Base-by-base conservation (phyloP, 1,284 basidiomycete genomes). In the Thecaphora thlaspeos region DNA sequence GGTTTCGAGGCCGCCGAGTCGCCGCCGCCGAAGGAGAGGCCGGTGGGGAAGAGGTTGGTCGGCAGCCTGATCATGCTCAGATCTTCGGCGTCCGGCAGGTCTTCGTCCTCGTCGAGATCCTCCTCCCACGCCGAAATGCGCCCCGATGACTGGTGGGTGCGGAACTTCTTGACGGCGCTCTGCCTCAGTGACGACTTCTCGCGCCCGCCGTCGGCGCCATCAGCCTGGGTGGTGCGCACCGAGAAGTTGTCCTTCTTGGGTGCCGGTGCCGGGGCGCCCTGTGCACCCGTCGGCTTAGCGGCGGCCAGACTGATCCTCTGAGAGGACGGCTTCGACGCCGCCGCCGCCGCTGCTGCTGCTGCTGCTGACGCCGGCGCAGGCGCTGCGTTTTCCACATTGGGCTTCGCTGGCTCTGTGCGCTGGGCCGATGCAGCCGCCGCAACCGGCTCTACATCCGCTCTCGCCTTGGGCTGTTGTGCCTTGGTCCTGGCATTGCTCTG, bases 21-120 rank as follows among this genome's bases (percentile, higher is more conserved):
- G 40, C 18, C 17, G 32, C 12, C 17, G 32, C 32, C 68, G 46
- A 76, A 75, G 28, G 64, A 59, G 41, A 76, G 75, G 19, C 70
- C 62, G 26, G 53, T 41, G 4, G 75, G 73, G 50, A 76, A 76
- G 38, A 75, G 46, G 44, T 57, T 65, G 32, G 62, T 51, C 4
- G 75, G 75, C 42, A 74, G 40, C 56, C 73, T 74, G 61, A 77
- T 77, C 65, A 74, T 75, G 24, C 63, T 53, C 18, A 77, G 52
- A 19, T 73, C 75, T 41, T 62, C 68, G 0, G 70, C 65, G 26
- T 65, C 68, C 4, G 69, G 70, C 30, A 65, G 40, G n/a, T 67
- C 71, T 8, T 74, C 70, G 32, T 75, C 69, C 22, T 73, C 75
- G n/a, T 68, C 72, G 11, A 61, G 60, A 17, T 71, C 69, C 24